Evolutionary conservation across 2,329 filamentous ascomycete genomes (phyloP).

Genomic region (Colletotrichum lentis): DNA sequence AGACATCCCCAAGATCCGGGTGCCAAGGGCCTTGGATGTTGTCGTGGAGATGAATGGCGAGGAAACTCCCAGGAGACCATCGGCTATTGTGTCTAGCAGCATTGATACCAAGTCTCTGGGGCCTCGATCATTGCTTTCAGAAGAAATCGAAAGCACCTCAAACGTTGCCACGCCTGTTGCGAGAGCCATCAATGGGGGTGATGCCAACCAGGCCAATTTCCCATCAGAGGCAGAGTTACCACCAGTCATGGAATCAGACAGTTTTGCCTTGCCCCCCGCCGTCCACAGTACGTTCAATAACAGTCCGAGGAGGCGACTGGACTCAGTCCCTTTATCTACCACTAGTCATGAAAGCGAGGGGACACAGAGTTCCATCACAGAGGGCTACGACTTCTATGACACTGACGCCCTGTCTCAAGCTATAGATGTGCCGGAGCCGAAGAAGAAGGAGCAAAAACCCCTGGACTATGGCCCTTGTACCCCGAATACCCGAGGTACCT

Average conservation of each 20-base stretch:
- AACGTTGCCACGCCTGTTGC: conserved; percentile 68
- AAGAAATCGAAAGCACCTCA: conserved; percentile 69
- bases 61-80: conserved; percentile 49
- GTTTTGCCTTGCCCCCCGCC: conserved; percentile 60
- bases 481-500: conserved; percentile 44
- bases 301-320: conserved; percentile 55
- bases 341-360: conserved; percentile 58
- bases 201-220: conserved; percentile 42
- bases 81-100: conserved; percentile 43
- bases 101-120: conserved; percentile 46
- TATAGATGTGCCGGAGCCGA: conserved; percentile 60
- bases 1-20: conserved; percentile 45
- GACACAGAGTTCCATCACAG: conserved; percentile 61
- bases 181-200: conserved; percentile 56
- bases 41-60: conserved; percentile 45
- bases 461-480: conserved; percentile 49
- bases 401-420: conserved; percentile 61
- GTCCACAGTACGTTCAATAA: conserved; percentile 49
- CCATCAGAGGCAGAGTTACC: conserved; percentile 53
- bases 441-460: conserved; percentile 48
- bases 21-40: conserved; percentile 42
- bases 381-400: conserved; percentile 73
- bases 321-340: conserved; percentile 62
- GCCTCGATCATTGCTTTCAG: conserved; percentile 58
- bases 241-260: conserved; percentile 60